These are phyloP conservation scores for Trichoderma arundinaceum DNA, from an alignment of 2,329 filamentous ascomycete species.

Conservation along the genomic window DNA sequence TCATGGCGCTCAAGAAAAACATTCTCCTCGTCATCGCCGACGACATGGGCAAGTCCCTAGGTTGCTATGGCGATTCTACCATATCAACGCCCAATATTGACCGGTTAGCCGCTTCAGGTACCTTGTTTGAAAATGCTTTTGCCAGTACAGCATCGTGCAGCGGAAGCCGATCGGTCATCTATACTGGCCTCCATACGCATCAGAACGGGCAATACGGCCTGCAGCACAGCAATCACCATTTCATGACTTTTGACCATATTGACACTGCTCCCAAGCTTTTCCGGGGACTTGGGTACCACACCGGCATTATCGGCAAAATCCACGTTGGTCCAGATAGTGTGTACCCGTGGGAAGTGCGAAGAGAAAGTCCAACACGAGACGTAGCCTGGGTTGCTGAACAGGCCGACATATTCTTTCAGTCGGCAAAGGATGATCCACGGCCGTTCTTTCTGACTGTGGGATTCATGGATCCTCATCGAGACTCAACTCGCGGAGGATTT, in stretches of 20 bases:
- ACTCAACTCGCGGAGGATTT: constrained; percentile 18
- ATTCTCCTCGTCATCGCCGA: constrained; percentile 19
- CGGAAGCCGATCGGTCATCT: constrained; percentile 14
- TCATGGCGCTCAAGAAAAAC: constrained; percentile 18
- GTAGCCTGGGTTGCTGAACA: constrained; percentile 16
- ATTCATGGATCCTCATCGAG: constrained; percentile 25
- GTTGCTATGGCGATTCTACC: constrained; percentile 10
- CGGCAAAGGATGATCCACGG: background rate
- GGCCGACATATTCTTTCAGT: constrained; percentile 13
- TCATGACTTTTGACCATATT: constrained; percentile 21
- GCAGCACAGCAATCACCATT: constrained; percentile 21
- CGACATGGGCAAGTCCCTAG: constrained; percentile 24
- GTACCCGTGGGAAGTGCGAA: constrained; percentile 19
- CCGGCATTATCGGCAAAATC: constrained; percentile 19
- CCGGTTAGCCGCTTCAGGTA: background rate
- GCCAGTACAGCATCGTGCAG: constrained; percentile 23
- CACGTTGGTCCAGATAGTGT: constrained; percentile 18
- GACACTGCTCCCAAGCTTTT: constrained; percentile 23
- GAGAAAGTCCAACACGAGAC: constrained; percentile 20
- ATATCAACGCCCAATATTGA: constrained; percentile 24
- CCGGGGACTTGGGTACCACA: background rate
- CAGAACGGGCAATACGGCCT: constrained; percentile 22
- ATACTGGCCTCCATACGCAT: constrained; percentile 21
- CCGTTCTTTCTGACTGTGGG: constrained; percentile 21
- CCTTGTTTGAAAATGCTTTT: constrained; percentile 9